phyloP scores from a whole-genome alignment of 768 basidiomycete species.

The Pisolithus albus region DNA sequence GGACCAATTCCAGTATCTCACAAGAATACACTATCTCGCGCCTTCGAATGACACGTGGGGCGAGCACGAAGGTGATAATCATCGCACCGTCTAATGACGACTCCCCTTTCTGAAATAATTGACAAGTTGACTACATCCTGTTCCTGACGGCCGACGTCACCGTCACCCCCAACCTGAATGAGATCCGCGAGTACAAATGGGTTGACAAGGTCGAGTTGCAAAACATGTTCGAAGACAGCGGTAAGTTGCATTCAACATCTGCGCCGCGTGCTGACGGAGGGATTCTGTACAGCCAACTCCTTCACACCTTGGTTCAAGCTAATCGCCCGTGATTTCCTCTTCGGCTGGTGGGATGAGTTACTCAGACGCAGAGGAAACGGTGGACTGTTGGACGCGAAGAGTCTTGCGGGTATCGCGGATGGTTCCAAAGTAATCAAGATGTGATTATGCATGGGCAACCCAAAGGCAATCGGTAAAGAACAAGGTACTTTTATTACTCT shows the following conservation, averaged over 20 bases:
- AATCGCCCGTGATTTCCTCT: constrained; percentile 93
- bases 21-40: constrained; percentile 95
- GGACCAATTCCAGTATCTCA: constrained; percentile 88
- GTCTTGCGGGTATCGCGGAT: constrained; percentile 53
- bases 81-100: background rate
- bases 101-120: background rate
- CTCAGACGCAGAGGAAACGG: constrained; percentile 47
- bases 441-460: constrained; percentile 12
- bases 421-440: constrained; percentile 70
- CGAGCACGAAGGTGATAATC: constrained; percentile 83
- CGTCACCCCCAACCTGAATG: constrained; percentile 77
- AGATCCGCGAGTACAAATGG: constrained; percentile 87
- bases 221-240: constrained; percentile 77
- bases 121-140: constrained; percentile 92
- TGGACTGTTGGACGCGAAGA: constrained; percentile 50
- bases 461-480: too few species aligned
- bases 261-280: background rate
- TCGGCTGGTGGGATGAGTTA: constrained; percentile 98
- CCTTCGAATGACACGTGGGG: constrained; percentile 93
- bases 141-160: constrained; percentile 88
- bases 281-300: constrained; percentile 50
- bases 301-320: constrained; percentile 99
- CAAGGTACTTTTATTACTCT: too few species aligned
- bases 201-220: constrained; percentile 87
- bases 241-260: constrained; percentile 36